These are phyloP conservation scores for Fagus sylvatica DNA, from an alignment of 306 rosid species.

Conservation along the genomic window DNA sequence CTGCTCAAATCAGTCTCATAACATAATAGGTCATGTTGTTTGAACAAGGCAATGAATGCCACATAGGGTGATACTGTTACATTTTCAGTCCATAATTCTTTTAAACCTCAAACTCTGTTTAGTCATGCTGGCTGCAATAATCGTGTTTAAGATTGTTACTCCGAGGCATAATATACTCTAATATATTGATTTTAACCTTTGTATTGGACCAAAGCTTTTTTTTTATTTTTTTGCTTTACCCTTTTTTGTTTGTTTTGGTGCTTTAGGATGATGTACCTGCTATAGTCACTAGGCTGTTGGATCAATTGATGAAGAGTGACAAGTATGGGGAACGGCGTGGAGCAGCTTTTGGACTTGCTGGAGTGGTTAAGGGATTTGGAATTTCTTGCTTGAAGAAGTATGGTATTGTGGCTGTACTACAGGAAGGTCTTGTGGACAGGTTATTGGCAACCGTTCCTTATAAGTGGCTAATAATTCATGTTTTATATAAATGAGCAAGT, in stretches of 20 bases:
- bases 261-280: slow-evolving; percentile 76
- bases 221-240: slow-evolving; percentile 9
- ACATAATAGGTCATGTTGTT: neutral
- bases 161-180: neutral
- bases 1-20: neutral
- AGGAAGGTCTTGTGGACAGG: slow-evolving; percentile 86
- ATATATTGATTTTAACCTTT: slow-evolving; percentile 14
- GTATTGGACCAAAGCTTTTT: slow-evolving; percentile 18
- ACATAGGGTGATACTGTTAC: neutral
- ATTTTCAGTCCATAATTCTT: neutral
- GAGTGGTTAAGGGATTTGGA: slow-evolving; percentile 93
- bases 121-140: neutral
- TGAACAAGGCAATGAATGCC: neutral
- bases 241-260: slow-evolving; percentile 19
- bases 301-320: slow-evolving; percentile 86
- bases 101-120: neutral
- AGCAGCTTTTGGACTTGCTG: slow-evolving; percentile 98
- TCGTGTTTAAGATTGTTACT: neutral
- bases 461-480: neutral
- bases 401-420: slow-evolving; percentile 63
- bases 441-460: slow-evolving; percentile 27
- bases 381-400: slow-evolving; percentile 80
- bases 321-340: slow-evolving; percentile 97
- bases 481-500: neutral
- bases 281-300: slow-evolving; percentile 76